These are phyloP conservation scores for Scheffersomyces stambukii DNA, from an alignment of 1,139 yeast genomes.

Conservation along the genomic window DNA sequence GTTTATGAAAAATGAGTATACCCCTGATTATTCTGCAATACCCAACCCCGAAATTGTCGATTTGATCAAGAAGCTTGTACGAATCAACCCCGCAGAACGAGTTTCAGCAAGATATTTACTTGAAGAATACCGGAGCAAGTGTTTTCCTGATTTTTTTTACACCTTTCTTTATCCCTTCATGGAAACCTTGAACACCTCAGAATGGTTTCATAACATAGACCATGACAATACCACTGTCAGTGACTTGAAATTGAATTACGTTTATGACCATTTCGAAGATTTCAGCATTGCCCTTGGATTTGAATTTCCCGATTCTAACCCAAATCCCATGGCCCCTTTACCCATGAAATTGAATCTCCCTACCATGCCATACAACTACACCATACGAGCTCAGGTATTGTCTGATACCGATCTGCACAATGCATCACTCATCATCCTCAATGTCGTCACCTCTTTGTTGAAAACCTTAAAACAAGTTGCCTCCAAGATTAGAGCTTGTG, in stretches of 20 bases:
- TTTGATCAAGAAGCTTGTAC: slow-evolving; percentile 60
- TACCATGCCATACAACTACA: slow-evolving; percentile 39
- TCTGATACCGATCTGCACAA: slow-evolving; percentile 27
- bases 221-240: slow-evolving; percentile 32
- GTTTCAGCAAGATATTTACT: slow-evolving; percentile 53
- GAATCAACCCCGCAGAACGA: slow-evolving; percentile 58
- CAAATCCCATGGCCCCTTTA: slow-evolving; percentile 10
- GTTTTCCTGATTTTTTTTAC: slow-evolving; percentile 71
- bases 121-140: slow-evolving; percentile 41
- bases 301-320: slow-evolving; percentile 17
- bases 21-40: slow-evolving; percentile 57
- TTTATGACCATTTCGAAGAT: slow-evolving; percentile 53
- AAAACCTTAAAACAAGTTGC: slow-evolving; percentile 61
- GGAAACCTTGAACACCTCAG: slow-evolving; percentile 29
- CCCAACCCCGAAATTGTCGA: slow-evolving; percentile 47
- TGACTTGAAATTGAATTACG: slow-evolving; percentile 56
- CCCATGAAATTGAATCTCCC: slow-evolving; percentile 52
- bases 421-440: slow-evolving; percentile 60
- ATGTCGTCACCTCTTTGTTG: slow-evolving; percentile 60
- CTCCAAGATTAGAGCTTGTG: slow-evolving; percentile 68
- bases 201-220: slow-evolving; percentile 13
- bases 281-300: slow-evolving; percentile 48
- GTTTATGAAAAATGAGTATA: slow-evolving; percentile 65
- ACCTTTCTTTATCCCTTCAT: slow-evolving; percentile 67
- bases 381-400: slow-evolving; percentile 32